phyloP scores from a whole-genome alignment of 345 rosid species.

The Heritiera fomes region DNA sequence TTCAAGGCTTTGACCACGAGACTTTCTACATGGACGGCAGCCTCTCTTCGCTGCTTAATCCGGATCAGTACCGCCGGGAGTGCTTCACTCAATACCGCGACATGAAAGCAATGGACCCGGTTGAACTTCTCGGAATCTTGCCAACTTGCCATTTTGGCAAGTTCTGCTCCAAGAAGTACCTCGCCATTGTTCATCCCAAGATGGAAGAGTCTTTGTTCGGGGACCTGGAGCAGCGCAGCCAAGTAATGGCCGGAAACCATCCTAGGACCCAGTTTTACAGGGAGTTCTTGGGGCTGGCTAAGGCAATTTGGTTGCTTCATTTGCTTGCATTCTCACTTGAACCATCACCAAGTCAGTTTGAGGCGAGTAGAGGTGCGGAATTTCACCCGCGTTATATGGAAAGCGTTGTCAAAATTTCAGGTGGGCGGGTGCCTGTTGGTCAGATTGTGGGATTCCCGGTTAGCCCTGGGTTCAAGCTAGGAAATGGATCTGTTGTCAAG shows the following conservation, averaged over 20 bases:
- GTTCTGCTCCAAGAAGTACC: conserved; percentile 81
- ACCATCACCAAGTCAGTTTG: conserved; percentile 79
- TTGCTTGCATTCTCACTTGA: conserved; percentile 90
- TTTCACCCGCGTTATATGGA: conserved; percentile 86
- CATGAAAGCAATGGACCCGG: conserved; percentile 94
- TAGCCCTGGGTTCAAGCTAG: conserved; percentile 87
- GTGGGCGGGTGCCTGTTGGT: conserved; percentile 65
- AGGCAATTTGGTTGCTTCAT: conserved; percentile 91
- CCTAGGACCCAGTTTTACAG: conserved; percentile 83
- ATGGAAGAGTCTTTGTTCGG: conserved; percentile 98
- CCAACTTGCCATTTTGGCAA: conserved; percentile 89
- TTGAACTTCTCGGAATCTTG: conserved; percentile 81
- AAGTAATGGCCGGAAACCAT: conserved; percentile 68
- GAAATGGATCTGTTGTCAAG: conserved; percentile 72
- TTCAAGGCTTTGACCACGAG: conserved; percentile 90
- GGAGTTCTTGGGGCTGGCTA: conserved; percentile 76
- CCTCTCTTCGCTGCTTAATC: conserved; percentile 77
- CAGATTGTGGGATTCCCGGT: conserved; percentile 83
- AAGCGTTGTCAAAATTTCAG: conserved; percentile 63
- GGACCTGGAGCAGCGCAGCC: conserved; percentile 63
- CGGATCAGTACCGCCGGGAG: conserved; percentile 74
- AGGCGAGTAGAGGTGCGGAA: conserved; percentile 81
- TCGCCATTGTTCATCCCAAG: conserved; percentile 80
- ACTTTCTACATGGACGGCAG: conserved; percentile 92
- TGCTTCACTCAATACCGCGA: conserved; percentile 84